Evolutionary conservation across 164 flowering plant species (phyloP), one percentile per base, ranked within the genome.

Genomic region (Cinnamomum chago): DNA sequence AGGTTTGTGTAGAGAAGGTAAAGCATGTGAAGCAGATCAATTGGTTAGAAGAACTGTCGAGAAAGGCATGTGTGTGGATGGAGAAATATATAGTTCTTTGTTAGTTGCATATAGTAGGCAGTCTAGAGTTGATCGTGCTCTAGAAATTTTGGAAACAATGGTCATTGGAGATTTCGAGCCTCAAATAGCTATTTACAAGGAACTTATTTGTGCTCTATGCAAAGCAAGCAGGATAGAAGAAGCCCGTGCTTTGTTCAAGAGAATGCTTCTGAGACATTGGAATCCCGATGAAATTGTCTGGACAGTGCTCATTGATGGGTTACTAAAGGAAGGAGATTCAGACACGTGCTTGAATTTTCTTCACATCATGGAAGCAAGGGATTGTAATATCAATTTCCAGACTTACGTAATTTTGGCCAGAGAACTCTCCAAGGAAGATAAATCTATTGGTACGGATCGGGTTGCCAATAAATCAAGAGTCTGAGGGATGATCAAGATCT

Each of bases 251-350:
- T 70, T 91, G 75, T 90, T 90, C 72, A 79, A 82, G 65, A 76
- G 74, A 68, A 75, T 92, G 88, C 85, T 92, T 81, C 82, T 79
- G 68, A 74, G 79, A 71, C 78, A 83, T 25, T 83, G 89, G 89
- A 89, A 82, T 83, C 70, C 79, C 68, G 92, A 93, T 89, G 93
- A 89, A 82, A 77, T 93, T 87, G 91, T 85, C 70, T 93, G 97
- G 94, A 87, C 90, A 11, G 79, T 93, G 62, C 81, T 93, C 71
- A 65, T 88, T 79, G 97, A 93, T 77, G 92, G 96, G 68, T 82
- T 93, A 68, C 77, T 91, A 73, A 86, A 85, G 82, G 83, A 84
- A 78, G 92, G 86, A 68, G 68, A 85, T 14, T 55, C 85, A 35
- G 84, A 85, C 70, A 24, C 77, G n/a, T 90, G 95, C 81, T 77